These are phyloP conservation scores for Nitzschia sp. DNA, from an alignment of 108 stramenopile genomes.

Conservation along the genomic window DNA sequence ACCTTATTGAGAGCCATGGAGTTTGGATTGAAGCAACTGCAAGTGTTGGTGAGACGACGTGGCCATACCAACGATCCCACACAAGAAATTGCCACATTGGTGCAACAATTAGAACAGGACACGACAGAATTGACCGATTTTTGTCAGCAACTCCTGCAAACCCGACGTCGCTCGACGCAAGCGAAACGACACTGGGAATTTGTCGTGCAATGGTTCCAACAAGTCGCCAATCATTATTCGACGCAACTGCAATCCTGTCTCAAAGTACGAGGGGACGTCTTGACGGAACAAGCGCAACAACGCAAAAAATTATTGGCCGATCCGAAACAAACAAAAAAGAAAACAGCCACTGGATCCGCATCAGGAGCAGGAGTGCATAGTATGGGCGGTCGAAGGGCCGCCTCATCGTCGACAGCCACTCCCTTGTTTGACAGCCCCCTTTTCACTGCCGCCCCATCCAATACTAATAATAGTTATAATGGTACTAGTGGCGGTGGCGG, in stretches of 20 bases:
- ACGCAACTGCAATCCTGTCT: slow-evolving; percentile 57
- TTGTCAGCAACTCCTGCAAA: slow-evolving; percentile 22
- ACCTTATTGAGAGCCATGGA: slow-evolving; percentile 63
- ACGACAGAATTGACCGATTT: slow-evolving; percentile 63
- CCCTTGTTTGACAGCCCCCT: slow-evolving; percentile 42
- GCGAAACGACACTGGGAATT: slow-evolving; percentile 63
- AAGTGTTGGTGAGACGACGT: slow-evolving; percentile 64
- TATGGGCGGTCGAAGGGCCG: not conserved
- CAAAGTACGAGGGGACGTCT: slow-evolving; percentile 63
- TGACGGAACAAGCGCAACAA: slow-evolving; percentile 75
- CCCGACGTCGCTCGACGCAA: slow-evolving; percentile 38
- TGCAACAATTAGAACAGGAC: slow-evolving; percentile 62
- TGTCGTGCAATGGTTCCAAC: slow-evolving; percentile 63
- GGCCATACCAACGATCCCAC: slow-evolving; percentile 90
- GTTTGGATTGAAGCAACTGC: slow-evolving; percentile 49
- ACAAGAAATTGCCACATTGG: slow-evolving; percentile 50
- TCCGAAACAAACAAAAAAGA: slow-evolving; percentile 11
- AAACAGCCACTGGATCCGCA: slow-evolving; percentile 9
- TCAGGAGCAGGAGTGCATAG: not conserved
- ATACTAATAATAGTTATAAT: not conserved
- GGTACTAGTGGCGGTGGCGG: too few relatives aligned
- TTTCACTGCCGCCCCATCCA: slow-evolving; percentile 11
- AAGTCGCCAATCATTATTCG: slow-evolving; percentile 51
- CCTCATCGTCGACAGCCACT: slow-evolving; percentile 14
- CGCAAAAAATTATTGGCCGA: slow-evolving; percentile 61